Conservation (phyloP, 2,329 filamentous ascomycete species). For the Mariannaea sp. region DNA sequence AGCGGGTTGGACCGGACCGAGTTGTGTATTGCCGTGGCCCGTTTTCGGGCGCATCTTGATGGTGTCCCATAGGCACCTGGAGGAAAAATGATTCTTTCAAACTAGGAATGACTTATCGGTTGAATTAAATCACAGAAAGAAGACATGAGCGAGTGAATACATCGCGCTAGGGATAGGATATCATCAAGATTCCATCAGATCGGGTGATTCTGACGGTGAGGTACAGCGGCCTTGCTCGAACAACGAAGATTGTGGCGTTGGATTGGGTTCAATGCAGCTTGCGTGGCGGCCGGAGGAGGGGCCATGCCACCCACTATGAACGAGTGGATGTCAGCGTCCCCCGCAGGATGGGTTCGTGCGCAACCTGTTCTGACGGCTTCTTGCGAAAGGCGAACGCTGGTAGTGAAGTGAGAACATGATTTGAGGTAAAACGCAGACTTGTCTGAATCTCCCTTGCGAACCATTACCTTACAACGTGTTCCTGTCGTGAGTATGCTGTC, state of each 20-base stretch:
- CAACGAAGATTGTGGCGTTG: conserved; percentile 36
- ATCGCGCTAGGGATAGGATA: conserved; percentile 2
- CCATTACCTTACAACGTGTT: neutral
- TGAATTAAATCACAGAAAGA: neutral
- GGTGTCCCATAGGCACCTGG: conserved; percentile 5
- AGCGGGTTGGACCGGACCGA: conserved; percentile 18
- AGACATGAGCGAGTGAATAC: conserved; percentile 4
- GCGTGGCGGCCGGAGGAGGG: conserved; percentile 38
- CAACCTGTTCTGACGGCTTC: neutral
- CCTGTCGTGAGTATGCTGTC: conserved; percentile 1
- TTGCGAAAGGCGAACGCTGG: neutral
- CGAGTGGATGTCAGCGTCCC: conserved; percentile 11
- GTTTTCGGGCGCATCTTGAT: conserved; percentile 13
- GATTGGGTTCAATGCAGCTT: conserved; percentile 37
- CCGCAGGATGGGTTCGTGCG: neutral
- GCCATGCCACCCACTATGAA: conserved; percentile 32
- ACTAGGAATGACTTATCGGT: too few relatives aligned
- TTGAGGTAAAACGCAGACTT: neutral
- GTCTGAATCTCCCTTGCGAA: neutral
- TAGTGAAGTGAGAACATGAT: neutral
- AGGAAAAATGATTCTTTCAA: neutral
- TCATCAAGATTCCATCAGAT: conserved; percentile 6
- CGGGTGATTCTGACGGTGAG: conserved; percentile 24
- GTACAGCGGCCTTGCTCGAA: conserved; percentile 18
- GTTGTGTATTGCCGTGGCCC: conserved; percentile 8